Conservation (phyloP, 2,329 filamentous ascomycete species). For the Pseudogymnoascus sp. region DNA sequence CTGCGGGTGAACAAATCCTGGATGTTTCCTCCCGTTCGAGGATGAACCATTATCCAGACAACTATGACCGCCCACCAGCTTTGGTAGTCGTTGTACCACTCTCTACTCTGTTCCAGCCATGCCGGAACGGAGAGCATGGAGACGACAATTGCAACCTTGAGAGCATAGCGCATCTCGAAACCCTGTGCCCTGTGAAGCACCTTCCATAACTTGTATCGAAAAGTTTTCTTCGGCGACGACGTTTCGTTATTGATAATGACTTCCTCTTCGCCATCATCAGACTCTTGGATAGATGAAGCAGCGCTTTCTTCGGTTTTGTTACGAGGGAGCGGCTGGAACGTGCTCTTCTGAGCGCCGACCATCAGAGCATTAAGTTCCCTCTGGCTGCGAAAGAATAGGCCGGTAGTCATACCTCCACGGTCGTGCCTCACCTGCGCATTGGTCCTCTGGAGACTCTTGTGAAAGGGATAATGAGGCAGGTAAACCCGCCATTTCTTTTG, state of each 20-base stretch:
- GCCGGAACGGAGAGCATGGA: slow-evolving; percentile 47
- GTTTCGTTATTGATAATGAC: slow-evolving; percentile 35
- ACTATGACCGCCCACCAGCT: slow-evolving; percentile 53
- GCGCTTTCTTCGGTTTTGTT: slow-evolving; percentile 7
- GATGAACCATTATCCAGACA: slow-evolving; percentile 49
- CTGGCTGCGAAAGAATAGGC: slow-evolving; percentile 34
- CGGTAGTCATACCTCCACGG: slow-evolving; percentile 49
- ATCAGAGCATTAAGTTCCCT: slow-evolving; percentile 26
- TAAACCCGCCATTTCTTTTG: slow-evolving; percentile 38
- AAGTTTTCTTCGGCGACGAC: slow-evolving; percentile 31
- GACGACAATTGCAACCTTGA: slow-evolving; percentile 48
- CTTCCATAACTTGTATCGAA: slow-evolving; percentile 43
- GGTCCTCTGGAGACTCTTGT: slow-evolving; percentile 45
- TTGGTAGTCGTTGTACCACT: slow-evolving; percentile 50
- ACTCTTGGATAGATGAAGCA: slow-evolving; percentile 19
- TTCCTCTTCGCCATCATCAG: slow-evolving; percentile 32
- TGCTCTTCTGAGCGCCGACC: slow-evolving; percentile 28
- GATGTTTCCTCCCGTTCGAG: slow-evolving; percentile 48
- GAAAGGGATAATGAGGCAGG: slow-evolving; percentile 46
- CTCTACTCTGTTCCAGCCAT: slow-evolving; percentile 38
- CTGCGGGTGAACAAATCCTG: slow-evolving; percentile 49
- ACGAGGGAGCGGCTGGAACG: slow-evolving; percentile 28
- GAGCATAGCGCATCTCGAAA: slow-evolving; percentile 50
- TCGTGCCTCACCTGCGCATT: slow-evolving; percentile 54
- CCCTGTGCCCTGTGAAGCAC: slow-evolving; percentile 47